phyloP scores from a whole-genome alignment of 805 yeast genomes.

The Spathaspora passalidarum region DNA sequence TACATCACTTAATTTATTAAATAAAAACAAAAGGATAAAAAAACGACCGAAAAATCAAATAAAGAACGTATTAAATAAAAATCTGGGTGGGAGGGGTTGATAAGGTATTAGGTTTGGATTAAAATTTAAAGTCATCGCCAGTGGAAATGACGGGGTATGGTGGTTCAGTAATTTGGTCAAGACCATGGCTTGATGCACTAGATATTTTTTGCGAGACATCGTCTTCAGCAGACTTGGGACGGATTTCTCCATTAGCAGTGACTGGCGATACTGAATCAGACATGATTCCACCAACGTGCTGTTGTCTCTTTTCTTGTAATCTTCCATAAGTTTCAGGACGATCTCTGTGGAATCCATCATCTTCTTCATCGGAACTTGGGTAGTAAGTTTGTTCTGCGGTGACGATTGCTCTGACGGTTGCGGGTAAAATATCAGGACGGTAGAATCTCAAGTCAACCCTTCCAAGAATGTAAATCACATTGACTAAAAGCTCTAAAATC shows the following conservation, averaged over 20 bases:
- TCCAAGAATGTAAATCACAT: conserved; percentile 54
- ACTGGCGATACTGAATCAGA: no score
- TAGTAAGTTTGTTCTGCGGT: conserved; percentile 41
- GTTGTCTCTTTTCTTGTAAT: background rate
- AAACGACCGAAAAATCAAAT: background rate
- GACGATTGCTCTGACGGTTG: conserved; percentile 35
- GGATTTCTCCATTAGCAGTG: no score
- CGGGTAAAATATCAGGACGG: conserved; percentile 62
- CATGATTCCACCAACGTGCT: no score
- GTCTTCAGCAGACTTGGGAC: no score
- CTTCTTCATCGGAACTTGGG: conserved; percentile 25
- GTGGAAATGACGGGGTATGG: background rate
- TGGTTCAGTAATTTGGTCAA: background rate
- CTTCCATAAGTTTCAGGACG: conserved; percentile 9
- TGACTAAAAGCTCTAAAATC: conserved; percentile 56
- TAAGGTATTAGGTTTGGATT: background rate
- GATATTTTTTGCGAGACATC: background rate
- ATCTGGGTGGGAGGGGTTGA: background rate
- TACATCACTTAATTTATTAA: background rate
- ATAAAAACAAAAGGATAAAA: background rate
- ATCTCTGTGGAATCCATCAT: conserved; percentile 12
- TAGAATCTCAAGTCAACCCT: conserved; percentile 77
- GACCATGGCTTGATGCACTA: background rate
- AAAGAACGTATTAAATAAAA: background rate
- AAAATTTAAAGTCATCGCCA: background rate